These are phyloP conservation scores for Fraxinus dipetala DNA, from an alignment of 305 asterid genomes.

Conservation along the genomic window DNA sequence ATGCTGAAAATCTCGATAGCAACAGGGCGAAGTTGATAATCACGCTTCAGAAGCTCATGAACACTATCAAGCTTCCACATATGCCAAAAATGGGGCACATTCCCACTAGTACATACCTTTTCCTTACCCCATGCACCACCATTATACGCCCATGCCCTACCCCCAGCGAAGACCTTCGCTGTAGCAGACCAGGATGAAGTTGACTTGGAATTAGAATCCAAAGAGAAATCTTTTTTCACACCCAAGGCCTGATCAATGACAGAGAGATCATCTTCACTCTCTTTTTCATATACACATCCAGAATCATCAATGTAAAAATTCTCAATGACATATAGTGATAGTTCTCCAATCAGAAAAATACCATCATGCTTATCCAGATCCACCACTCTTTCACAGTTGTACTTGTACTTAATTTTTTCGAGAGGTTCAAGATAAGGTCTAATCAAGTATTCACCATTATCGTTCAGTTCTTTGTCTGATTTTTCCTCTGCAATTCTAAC, in stretches of 20 bases:
- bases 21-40: constrained; percentile 98
- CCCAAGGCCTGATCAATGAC: constrained; percentile 98
- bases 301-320: constrained; percentile 93
- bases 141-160: constrained; percentile 98
- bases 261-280: constrained; percentile 91
- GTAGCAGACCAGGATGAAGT: constrained; percentile 85
- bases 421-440: constrained; percentile 86
- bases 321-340: constrained; percentile 85
- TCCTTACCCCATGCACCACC: constrained; percentile 99
- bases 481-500: constrained; percentile 60
- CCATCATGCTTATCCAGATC: constrained; percentile 99
- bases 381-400: constrained; percentile 97
- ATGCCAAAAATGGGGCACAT: constrained; percentile 94
- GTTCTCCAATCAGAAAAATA: constrained; percentile 87
- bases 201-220: constrained; percentile 85
- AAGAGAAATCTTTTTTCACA: constrained; percentile 82
- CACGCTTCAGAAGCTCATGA: constrained; percentile 97
- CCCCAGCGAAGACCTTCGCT: constrained; percentile 66
- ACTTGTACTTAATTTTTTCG: constrained; percentile 85
- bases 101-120: constrained; percentile 67
- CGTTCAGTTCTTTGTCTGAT: constrained; percentile 80
- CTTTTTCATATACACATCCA: constrained; percentile 92
- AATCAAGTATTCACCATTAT: constrained; percentile 94
- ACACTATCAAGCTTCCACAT: constrained; percentile 99
- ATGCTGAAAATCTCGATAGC: constrained; percentile 98